A percentile compares a stretch with the other conserved stretches of the same genome.
Evolutionary conservation across 2,329 filamentous ascomycete species (phyloP).

Genomic region (Knoxdaviesia proteae): DNA sequence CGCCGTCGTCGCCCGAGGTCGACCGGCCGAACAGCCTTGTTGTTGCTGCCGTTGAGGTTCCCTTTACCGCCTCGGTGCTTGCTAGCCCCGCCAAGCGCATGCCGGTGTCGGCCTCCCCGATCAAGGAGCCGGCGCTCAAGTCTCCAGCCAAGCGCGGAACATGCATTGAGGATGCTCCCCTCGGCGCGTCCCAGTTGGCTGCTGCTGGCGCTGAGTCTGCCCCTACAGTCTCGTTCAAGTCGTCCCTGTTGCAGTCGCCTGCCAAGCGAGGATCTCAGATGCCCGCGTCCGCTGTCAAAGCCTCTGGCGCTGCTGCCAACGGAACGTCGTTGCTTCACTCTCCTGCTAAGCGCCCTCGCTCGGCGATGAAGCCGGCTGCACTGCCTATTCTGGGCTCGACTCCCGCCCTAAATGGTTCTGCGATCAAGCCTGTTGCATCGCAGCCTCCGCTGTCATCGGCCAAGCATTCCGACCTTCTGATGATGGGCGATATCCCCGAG

Average conservation of each 20-base stretch:
- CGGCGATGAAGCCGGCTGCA: conserved; percentile 12
- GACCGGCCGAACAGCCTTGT: no score
- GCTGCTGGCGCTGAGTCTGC: no score
- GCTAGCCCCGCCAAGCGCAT: conserved; percentile 35
- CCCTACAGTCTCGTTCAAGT: conserved; percentile 16
- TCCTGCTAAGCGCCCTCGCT: conserved; percentile 12
- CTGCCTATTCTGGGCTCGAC: no score
- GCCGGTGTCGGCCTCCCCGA: conserved; percentile 21
- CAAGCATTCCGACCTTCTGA: conserved; percentile 14
- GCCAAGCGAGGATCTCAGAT: conserved; percentile 18
- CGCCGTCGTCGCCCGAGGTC: not conserved
- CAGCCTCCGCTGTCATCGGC: conserved; percentile 9
- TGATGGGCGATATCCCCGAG: conserved; percentile 11
- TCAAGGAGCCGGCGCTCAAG: conserved; percentile 29
- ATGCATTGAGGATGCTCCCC: conserved; percentile 7
- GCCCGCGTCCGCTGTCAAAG: not conserved
- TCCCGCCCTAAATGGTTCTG: no score
- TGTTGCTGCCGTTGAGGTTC: no score
- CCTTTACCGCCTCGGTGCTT: conserved; percentile 13
- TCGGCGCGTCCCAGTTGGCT: conserved; percentile 2
- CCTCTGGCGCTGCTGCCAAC: not conserved
- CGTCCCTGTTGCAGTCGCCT: conserved; percentile 28
- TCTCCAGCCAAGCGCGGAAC: conserved; percentile 36
- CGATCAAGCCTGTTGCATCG: conserved; percentile 15
- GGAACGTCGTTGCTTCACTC: conserved; percentile 1